Evolutionary conservation across 495 filamentous ascomycete species (phyloP).

Genomic region (Glonium stellatum): DNA sequence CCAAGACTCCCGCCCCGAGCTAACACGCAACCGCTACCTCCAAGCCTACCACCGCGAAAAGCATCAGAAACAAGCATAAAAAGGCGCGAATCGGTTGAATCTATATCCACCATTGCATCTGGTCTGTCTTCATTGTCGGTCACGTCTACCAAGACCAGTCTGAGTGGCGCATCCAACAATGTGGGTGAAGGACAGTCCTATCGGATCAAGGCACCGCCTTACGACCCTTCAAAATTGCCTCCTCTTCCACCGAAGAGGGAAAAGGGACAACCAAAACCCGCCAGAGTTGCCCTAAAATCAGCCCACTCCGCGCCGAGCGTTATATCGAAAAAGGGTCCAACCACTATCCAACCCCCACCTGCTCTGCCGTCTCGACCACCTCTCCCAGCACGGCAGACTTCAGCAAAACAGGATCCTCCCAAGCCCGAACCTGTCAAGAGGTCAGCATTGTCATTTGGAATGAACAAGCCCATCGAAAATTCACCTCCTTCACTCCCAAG

Average conservation of each 20-base stretch:
- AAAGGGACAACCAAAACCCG: conserved; percentile 21
- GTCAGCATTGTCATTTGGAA: conserved; percentile 36
- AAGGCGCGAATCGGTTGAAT: conserved; percentile 30
- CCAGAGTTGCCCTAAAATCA: conserved; percentile 14
- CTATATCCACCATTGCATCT: conserved; percentile 33
- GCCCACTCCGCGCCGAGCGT: conserved; percentile 13
- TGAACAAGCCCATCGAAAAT: conserved; percentile 33
- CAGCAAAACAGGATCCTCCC: conserved; percentile 4
- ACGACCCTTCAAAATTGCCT: conserved; percentile 35
- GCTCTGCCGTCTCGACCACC: conserved; percentile 21
- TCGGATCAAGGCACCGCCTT: conserved; percentile 34
- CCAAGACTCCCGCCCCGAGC: conserved; percentile 34
- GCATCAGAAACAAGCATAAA: conserved; percentile 27
- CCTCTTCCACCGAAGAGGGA: conserved; percentile 32
- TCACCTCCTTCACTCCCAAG: conserved; percentile 30
- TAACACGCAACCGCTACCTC: conserved; percentile 25
- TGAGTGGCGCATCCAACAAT: conserved; percentile 18
- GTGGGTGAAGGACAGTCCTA: conserved; percentile 8
- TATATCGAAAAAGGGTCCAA: conserved; percentile 4
- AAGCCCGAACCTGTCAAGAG: conserved; percentile 13
- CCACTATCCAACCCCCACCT: conserved; percentile 3
- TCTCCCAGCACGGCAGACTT: conserved; percentile 11
- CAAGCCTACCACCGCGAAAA: conserved; percentile 42
- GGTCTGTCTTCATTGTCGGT: conserved; percentile 28
- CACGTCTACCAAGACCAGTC: conserved; percentile 27